Percentiles rank a stretch among this genome's conserved stretches.
phyloP scores from a whole-genome alignment of 768 basidiomycete genomes.

The Russula sp. region DNA sequence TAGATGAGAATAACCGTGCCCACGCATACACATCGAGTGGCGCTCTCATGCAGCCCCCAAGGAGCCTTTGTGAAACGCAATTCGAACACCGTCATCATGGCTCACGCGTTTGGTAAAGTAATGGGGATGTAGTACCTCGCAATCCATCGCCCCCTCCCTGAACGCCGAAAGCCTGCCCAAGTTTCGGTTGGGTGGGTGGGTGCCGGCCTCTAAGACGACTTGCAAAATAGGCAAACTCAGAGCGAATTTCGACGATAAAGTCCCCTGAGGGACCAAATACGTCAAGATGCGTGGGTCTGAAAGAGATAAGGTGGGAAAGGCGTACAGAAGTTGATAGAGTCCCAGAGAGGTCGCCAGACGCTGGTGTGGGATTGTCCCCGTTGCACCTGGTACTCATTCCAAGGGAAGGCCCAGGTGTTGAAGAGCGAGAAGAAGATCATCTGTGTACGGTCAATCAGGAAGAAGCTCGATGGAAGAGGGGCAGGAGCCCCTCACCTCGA shows the following conservation, averaged over 20 bases:
- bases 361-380: conserved; percentile 43
- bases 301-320: neutral
- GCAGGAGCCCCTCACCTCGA: conserved; percentile 53
- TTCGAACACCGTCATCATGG: conserved; percentile 18
- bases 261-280: conserved; percentile 41
- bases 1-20: neutral
- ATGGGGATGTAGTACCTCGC: neutral
- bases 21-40: neutral
- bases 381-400: conserved; percentile 52
- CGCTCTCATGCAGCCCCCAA: neutral
- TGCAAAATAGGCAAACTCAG: conserved; percentile 58
- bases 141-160: neutral
- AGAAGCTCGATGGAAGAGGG: neutral
- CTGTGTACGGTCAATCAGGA: conserved; percentile 33
- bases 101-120: neutral
- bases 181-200: neutral
- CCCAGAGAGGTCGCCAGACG: conserved; percentile 67
- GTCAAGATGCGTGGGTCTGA: conserved; percentile 2
- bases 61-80: conserved; percentile 2
- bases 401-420: conserved; percentile 83
- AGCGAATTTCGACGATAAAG: conserved; percentile 57
- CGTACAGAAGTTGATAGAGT: conserved; percentile 49
- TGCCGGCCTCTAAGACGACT: conserved; percentile 34
- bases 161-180: conserved; percentile 19
- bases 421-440: conserved; percentile 76